Conservation (phyloP, 345 rosid species). For the Euphorbia peplus region DNA sequence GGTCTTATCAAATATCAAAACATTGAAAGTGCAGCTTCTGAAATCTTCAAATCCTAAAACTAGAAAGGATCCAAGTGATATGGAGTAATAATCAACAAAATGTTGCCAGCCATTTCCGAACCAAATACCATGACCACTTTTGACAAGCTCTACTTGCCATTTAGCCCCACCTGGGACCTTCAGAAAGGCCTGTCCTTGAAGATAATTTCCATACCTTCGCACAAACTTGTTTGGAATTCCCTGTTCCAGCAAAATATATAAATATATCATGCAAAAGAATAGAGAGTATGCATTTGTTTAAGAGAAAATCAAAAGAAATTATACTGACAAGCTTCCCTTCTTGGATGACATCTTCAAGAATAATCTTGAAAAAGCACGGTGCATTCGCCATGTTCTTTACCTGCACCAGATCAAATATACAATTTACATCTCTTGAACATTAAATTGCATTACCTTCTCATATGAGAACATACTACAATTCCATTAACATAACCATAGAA, state of each 20-base stretch:
- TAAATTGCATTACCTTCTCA: too few relatives aligned
- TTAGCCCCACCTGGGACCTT: constrained; percentile 26
- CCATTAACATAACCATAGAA: too few relatives aligned
- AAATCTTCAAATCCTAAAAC: constrained; percentile 24
- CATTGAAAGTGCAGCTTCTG: constrained; percentile 15
- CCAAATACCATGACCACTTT: constrained; percentile 19
- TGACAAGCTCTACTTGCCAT: constrained; percentile 28
- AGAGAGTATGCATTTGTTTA: background rate
- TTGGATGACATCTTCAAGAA: background rate
- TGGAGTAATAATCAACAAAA: constrained; percentile 22
- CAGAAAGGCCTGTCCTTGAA: constrained; percentile 3
- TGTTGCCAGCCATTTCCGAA: constrained; percentile 27
- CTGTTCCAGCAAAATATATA: constrained; percentile 7
- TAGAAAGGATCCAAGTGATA: constrained; percentile 17
- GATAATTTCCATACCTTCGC: constrained; percentile 15
- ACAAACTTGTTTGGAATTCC: constrained; percentile 26
- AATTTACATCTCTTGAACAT: too few relatives aligned
- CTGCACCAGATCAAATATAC: too few relatives aligned
- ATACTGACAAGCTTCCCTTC: constrained; percentile 1
- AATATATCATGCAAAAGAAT: background rate
- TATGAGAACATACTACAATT: too few relatives aligned
- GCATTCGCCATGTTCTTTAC: background rate
- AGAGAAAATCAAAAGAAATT: too few relatives aligned
- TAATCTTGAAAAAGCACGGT: background rate
- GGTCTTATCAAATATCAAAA: constrained; percentile 16